Base-by-base conservation (phyloP, 129 eudicot species). In the Scalesia atractyloides region DNA sequence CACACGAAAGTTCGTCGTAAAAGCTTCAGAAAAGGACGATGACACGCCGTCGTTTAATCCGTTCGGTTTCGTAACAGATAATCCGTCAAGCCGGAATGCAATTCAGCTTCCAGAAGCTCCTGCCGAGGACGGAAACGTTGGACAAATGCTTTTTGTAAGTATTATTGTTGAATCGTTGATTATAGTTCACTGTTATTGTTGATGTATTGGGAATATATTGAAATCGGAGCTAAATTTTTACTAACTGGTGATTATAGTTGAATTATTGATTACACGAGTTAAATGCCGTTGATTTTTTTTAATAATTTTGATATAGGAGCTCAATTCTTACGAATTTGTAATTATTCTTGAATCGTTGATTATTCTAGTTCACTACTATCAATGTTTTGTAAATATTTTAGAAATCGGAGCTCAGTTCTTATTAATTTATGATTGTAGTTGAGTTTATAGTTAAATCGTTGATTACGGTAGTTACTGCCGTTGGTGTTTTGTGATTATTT, bases 81-180 rank as follows among this genome's bases (percentile, higher is more conserved):
- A 94, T 78, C 89, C 96, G 4, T 94, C 99, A 4, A 94, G 99
- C 72, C 85, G 96, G 54, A 90, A 76, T 74, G 96, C 99, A 11
- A 94, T 94, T 81, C 99, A 94, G 79, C 93, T 94, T 37, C 96
- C 96, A 9, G 97, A 90, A 58, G 61, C 73, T 44, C 99, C 99
- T 2, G 99, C 99, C 5, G 96, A 94, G 74, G 96, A 86, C 80
- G 99, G 99, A 20, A 94, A 94, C 74, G 99, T 90, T 64, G 99
- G 99, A 24, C 99, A 94, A 75, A 83, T 94, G 97, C 96, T 94
- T 69, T 83, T 83, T 63, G 99, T 94, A 73, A 78, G 82, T 39
- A 10, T 6, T 66, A 18, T 33, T 26, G 15, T 51, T 24, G 22
- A 10, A 66, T 66, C 9, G 19, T 9, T 64, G 46, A 14, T 65